Conservation (phyloP, 352 stramenopile species). For the Peronospora belbahrii region DNA sequence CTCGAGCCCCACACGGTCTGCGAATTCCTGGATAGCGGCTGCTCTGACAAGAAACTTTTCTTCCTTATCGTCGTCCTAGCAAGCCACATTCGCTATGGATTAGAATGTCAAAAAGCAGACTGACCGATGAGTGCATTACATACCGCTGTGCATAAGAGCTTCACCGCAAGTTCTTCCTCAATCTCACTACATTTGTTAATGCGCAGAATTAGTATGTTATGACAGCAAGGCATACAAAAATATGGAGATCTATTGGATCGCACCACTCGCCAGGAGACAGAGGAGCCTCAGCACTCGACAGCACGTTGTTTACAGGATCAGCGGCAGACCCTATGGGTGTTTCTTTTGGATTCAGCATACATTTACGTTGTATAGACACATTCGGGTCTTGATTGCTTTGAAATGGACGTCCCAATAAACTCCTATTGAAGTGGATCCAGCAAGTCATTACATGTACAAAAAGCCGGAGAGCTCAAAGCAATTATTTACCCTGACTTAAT, state of each 20-base stretch:
- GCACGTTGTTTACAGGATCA: background rate
- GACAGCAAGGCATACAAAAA: background rate
- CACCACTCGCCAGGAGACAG: slow-evolving; percentile 20
- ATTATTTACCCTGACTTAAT: slow-evolving; percentile 6
- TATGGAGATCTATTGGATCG: background rate
- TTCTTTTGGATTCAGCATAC: background rate
- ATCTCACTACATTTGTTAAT: slow-evolving; percentile 3
- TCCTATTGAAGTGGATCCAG: background rate
- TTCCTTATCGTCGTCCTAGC: slow-evolving; percentile 26
- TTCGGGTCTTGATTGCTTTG: background rate
- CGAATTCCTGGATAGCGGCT: slow-evolving; percentile 19
- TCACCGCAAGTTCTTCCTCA: slow-evolving; percentile 19
- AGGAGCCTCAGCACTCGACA: slow-evolving; percentile 1
- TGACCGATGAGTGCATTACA: background rate
- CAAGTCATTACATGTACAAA: background rate
- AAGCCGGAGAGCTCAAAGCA: background rate
- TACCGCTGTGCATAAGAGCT: slow-evolving; percentile 18
- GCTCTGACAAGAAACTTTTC: slow-evolving; percentile 21
- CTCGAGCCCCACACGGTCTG: slow-evolving; percentile 18
- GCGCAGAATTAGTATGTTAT: background rate
- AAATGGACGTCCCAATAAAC: background rate
- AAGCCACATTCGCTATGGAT: background rate
- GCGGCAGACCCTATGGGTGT: background rate
- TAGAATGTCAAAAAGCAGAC: background rate
- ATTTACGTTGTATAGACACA: background rate